Evolutionary conservation across 768 basidiomycete species (phyloP).

Genomic region (Lanmaoa pseudosensibilis): DNA sequence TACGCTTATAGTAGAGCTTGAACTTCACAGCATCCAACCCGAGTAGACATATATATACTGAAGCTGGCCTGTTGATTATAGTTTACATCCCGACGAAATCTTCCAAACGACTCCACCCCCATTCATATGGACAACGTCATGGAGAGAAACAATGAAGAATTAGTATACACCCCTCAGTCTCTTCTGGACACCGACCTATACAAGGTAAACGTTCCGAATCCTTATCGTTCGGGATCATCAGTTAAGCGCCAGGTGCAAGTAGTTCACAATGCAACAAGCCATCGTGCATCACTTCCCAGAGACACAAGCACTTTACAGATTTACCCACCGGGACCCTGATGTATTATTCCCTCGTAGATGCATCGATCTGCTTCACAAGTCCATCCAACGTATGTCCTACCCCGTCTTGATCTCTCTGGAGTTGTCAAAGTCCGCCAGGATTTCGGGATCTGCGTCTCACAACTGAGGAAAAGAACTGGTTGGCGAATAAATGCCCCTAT

Average conservation of each 20-base stretch:
- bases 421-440: constrained; percentile 45
- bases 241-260: neutral
- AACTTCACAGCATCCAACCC: neutral
- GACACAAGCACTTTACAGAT: constrained; percentile 67
- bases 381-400: constrained; percentile 57
- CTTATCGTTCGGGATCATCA: neutral
- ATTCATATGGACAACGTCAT: constrained; percentile 3
- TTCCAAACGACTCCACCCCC: neutral
- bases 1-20: neutral
- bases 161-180: constrained; percentile 39
- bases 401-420: neutral
- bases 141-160: constrained; percentile 9
- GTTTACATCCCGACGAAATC: neutral
- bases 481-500: constrained; percentile 69
- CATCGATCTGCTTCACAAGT: constrained; percentile 40
- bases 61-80: too few relatives aligned
- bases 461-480: constrained; percentile 62
- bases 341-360: constrained; percentile 56
- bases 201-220: constrained; percentile 61
- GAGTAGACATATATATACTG: neutral
- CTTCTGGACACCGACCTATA: constrained; percentile 93
- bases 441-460: constrained; percentile 66
- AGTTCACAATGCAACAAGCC: constrained; percentile 97
- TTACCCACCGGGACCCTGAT: constrained; percentile 72
- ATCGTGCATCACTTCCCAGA: constrained; percentile 76